Evolutionary conservation across 2,329 filamentous ascomycete genomes (phyloP), one percentile per base, ranked within the genome.

Genomic region (Calycina herbarum): DNA sequence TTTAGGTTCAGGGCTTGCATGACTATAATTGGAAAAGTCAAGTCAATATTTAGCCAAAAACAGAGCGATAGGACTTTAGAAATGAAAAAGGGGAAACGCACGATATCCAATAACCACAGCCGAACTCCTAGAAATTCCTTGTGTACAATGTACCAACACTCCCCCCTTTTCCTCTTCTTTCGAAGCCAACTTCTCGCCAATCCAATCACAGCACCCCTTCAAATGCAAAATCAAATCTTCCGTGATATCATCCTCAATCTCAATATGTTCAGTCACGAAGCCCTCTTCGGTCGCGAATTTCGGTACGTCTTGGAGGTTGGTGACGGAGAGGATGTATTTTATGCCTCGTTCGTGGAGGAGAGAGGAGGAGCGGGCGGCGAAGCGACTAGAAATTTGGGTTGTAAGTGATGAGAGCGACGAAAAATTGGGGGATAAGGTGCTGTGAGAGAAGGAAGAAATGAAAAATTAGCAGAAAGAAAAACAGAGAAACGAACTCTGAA

Each of bases 111-210:
- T 62, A 35, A 72, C 59, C 27, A 73, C 63, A 20, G 69, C 65
- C 6, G 67, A 69, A 13, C 68, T 71, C 7, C 71, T 69, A 27
- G 71, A 72, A 33, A 73, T 69, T 4, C 71, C 72, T 58, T 73
- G 71, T 51, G 64, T 66, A 56, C 71, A 73, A 66, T 72, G 72
- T 20, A 72, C 67, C 17, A 73, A 56, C 10, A 73, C 66, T 11
- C n/a, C 20, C 20, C 64, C 69, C 13, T 15, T 54, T 45, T 40
- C 17, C 27, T 5, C n/a, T 5, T 27, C 20, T 13, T 7, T 24
- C 24, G 15, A 2, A 31, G 27, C 38, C 17, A 35, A 13, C 51
- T 56, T 71, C 7, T 24, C 45, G 0, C n/a, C 64, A 27, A 72
- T 71, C 72, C 68, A 73, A 33, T 71, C 69, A 57, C 68, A 73